These are phyloP conservation scores for Plasmopara viticola DNA, from an alignment of 352 stramenopile species.

Conservation along the genomic window DNA sequence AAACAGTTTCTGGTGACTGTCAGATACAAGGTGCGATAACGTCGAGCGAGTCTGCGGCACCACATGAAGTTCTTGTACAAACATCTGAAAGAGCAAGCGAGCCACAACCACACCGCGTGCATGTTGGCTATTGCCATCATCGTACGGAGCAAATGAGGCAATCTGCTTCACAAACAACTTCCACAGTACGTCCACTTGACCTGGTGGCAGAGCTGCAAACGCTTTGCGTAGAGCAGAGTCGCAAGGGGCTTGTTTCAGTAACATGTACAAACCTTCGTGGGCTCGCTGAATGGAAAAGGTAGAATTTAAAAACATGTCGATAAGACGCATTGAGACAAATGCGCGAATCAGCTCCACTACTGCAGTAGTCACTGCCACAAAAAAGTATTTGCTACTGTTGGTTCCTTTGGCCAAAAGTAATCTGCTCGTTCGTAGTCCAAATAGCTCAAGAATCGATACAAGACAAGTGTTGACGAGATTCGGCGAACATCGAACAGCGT, in stretches of 20 bases:
- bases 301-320: conserved; percentile 53
- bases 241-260: conserved; percentile 39
- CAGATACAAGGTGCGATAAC: conserved; percentile 37
- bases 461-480: conserved; percentile 71
- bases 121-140: conserved; percentile 9
- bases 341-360: conserved; percentile 59
- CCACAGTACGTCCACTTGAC: conserved; percentile 78
- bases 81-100: conserved; percentile 69
- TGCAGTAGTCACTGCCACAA: conserved; percentile 26
- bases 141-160: conserved; percentile 14
- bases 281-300: conserved; percentile 27
- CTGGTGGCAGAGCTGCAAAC: conserved; percentile 66
- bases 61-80: conserved; percentile 78
- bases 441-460: conserved; percentile 49
- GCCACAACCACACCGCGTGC: conserved; percentile 36
- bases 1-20: conserved; percentile 53
- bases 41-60: conserved; percentile 65
- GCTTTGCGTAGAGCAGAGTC: conserved; percentile 51
- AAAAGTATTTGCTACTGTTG: background rate
- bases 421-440: conserved; percentile 29
- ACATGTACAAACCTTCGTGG: conserved; percentile 36
- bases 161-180: conserved; percentile 54
- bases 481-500: conserved; percentile 60
- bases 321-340: conserved; percentile 80
- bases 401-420: conserved; percentile 2